phyloP scores from a whole-genome alignment of 106 monocot genomes.

The Dendrobium huoshanense region DNA sequence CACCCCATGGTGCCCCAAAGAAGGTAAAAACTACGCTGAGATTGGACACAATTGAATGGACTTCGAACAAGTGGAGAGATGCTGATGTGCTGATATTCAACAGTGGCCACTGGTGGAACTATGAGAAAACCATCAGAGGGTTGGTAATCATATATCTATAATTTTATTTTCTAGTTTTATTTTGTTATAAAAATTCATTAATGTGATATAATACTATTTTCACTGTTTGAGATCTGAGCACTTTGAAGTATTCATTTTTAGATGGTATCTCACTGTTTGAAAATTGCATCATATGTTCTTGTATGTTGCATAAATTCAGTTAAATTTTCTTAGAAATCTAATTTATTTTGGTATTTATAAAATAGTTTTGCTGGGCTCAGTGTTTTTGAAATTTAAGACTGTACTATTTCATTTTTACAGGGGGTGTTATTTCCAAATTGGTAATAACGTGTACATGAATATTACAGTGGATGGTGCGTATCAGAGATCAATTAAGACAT shows the following conservation, averaged over 20 bases:
- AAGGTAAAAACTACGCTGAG: constrained; percentile 15
- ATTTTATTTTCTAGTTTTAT: not conserved
- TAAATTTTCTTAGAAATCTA: no score
- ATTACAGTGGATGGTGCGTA: constrained; percentile 54
- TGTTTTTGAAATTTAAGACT: not conserved
- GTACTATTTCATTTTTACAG: constrained; percentile 14
- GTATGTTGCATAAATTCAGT: no score
- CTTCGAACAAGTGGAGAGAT: constrained; percentile 20
- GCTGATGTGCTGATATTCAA: constrained; percentile 36
- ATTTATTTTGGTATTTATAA: no score
- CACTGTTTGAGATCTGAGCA: no score
- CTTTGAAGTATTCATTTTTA: no score
- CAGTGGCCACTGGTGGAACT: constrained; percentile 37
- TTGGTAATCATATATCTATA: constrained; percentile 2
- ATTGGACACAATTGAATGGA: constrained; percentile 26
- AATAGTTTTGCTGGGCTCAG: no score
- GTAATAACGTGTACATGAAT: constrained; percentile 40
- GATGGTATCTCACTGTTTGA: no score
- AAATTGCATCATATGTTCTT: no score
- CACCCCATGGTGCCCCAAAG: constrained; percentile 11
- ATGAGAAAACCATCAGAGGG: constrained; percentile 33
- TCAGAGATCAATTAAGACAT: constrained; percentile 41
- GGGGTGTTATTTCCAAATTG: constrained; percentile 58
- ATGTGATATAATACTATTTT: no score
- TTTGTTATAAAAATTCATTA: no score